phyloP scores from a whole-genome alignment of 768 basidiomycete genomes.

The Mycena haematopus region DNA sequence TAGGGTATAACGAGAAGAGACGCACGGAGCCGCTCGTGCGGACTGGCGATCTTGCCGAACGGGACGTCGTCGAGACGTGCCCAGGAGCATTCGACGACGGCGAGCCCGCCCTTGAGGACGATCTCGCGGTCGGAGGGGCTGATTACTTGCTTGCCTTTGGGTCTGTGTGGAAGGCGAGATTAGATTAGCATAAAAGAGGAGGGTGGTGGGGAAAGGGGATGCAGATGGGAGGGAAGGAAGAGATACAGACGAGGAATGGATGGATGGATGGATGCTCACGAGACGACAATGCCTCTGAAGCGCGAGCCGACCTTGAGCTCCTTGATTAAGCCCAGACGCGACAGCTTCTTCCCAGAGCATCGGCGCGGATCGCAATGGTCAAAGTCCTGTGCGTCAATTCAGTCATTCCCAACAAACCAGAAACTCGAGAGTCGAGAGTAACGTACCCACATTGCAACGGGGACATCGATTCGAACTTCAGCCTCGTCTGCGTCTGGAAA shows the following conservation, averaged over 20 bases:
- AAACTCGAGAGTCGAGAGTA: not conserved
- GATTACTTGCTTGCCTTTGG: constrained; percentile 80
- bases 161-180: constrained; percentile 50
- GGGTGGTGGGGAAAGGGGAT: constrained; percentile 1
- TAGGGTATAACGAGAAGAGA: constrained; percentile 21
- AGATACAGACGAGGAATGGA: constrained; percentile 1
- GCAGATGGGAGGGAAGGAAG: constrained; percentile 1
- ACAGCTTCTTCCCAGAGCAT: constrained; percentile 86
- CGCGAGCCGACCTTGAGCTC: constrained; percentile 84
- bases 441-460: constrained; percentile 97
- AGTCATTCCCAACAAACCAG: not conserved
- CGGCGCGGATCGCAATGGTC: constrained; percentile 94
- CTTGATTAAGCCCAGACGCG: constrained; percentile 83
- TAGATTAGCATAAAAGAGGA: constrained; percentile 10
- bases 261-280: constrained; percentile 62
- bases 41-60: constrained; percentile 91
- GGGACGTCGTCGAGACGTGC: constrained; percentile 94
- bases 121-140: constrained; percentile 87
- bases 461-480: constrained; percentile 58
- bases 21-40: constrained; percentile 89
- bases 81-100: constrained; percentile 99
- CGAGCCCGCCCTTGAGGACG: constrained; percentile 75
- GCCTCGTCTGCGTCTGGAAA: constrained; percentile 28
- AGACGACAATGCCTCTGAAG: constrained; percentile 92
- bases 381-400: constrained; percentile 73